These are phyloP conservation scores for Dittrichia graveolens DNA, from an alignment of 129 eudicot species.

Conservation along the genomic window DNA sequence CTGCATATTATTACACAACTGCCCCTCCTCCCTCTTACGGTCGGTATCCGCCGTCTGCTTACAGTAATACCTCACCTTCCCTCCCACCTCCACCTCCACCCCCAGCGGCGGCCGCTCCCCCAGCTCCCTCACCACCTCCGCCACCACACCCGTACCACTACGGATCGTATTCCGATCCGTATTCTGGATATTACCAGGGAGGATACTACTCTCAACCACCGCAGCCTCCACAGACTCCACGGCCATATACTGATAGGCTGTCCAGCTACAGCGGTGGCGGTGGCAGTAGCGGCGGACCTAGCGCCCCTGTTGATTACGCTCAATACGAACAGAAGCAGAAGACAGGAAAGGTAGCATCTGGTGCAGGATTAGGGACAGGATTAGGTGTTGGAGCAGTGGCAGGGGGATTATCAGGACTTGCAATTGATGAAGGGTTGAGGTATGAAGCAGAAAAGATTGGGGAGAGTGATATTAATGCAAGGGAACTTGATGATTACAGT, in stretches of 20 bases:
- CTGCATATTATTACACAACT: conserved; percentile 60
- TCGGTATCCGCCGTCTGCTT: conserved; percentile 44
- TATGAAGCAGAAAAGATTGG: conserved; percentile 62
- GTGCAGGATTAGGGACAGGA: conserved; percentile 50
- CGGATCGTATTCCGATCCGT: conserved; percentile 56
- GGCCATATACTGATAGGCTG: conserved; percentile 51
- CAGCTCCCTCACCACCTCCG: conserved; percentile 49
- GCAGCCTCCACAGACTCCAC: conserved; percentile 51
- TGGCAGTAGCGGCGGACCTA: conserved; percentile 57
- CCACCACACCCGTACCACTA: conserved; percentile 50
- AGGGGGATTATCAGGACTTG: conserved; percentile 71
- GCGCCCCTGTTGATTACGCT: conserved; percentile 73
- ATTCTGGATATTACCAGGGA: conserved; percentile 55
- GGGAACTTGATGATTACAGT: conserved; percentile 57
- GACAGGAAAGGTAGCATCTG: conserved; percentile 31
- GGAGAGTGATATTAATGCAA: conserved; percentile 52
- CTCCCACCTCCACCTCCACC: conserved; percentile 43
- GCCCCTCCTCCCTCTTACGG: conserved; percentile 66
- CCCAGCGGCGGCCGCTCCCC: conserved; percentile 29
- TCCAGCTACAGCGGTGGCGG: conserved; percentile 45
- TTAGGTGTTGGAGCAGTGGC: conserved; percentile 67
- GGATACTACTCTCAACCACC: conserved; percentile 50
- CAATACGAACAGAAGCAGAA: conserved; percentile 58
- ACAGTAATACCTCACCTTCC: conserved; percentile 12
- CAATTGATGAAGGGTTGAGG: conserved; percentile 68